Percentiles rank a stretch among this genome's conserved stretches.
Evolutionary conservation across 2,329 filamentous ascomycete species (phyloP).

Genomic region (Septoria linicola): DNA sequence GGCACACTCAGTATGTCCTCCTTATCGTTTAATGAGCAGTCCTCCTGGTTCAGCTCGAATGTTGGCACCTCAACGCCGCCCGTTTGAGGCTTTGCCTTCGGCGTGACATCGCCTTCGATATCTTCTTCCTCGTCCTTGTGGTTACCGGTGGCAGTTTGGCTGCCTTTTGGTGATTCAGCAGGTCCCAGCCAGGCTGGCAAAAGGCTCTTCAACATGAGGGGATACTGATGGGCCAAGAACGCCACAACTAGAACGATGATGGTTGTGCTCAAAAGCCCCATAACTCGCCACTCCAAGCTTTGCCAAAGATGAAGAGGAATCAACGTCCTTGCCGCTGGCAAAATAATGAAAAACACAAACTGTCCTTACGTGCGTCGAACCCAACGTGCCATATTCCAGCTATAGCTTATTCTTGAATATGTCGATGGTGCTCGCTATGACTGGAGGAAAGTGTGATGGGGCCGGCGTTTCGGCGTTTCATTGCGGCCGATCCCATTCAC

Average conservation of each 20-base stretch:
- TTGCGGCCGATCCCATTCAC: neutral
- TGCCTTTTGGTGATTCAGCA: constrained; percentile 2
- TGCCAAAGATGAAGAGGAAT: constrained; percentile 18
- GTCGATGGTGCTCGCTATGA: no score
- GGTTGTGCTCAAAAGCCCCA: constrained; percentile 46
- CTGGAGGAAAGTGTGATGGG: no score
- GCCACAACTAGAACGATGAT: constrained; percentile 42
- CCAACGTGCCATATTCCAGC: no score
- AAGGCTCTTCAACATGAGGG: constrained; percentile 39
- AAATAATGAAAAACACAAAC: no score
- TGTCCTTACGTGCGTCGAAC: neutral
- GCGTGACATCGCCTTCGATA: constrained; percentile 33
- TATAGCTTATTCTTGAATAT: no score
- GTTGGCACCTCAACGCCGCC: constrained; percentile 28
- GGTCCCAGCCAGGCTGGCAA: constrained; percentile 32
- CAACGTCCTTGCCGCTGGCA: constrained; percentile 9
- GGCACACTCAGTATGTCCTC: constrained; percentile 34
- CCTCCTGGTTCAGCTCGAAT: constrained; percentile 32
- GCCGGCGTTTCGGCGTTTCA: neutral
- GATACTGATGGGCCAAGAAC: constrained; percentile 44
- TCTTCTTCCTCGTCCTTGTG: constrained; percentile 21
- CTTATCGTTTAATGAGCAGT: constrained; percentile 36
- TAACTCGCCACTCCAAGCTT: constrained; percentile 25
- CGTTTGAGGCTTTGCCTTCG: constrained; percentile 31
- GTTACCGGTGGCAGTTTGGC: constrained; percentile 1